phyloP scores from a whole-genome alignment of 83 land plant species.

The Larix sibirica region DNA sequence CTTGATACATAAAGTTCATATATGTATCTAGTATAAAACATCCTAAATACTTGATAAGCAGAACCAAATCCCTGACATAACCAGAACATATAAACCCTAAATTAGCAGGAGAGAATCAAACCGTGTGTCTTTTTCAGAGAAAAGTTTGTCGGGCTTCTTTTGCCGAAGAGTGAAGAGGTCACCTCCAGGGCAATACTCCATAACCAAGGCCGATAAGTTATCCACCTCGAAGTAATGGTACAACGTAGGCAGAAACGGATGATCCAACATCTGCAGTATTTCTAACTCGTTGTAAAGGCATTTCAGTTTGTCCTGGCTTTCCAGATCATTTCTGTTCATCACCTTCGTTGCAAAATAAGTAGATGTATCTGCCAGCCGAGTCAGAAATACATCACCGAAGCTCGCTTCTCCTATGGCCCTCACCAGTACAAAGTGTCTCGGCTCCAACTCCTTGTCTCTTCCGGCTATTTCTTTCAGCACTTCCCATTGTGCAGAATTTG shows the following conservation, averaged over 20 bases:
- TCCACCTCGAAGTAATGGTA: constrained; percentile 9
- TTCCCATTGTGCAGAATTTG: not conserved
- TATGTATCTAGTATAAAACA: too few species aligned
- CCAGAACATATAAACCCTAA: not conserved
- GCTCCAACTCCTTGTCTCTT: not conserved
- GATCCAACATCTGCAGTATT: constrained; percentile 18
- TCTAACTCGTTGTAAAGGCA: constrained; percentile 14
- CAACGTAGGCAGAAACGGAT: constrained; percentile 27
- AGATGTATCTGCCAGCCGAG: not conserved
- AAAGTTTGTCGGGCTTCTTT: constrained; percentile 3
- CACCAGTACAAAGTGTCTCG: not conserved
- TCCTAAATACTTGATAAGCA: too few species aligned
- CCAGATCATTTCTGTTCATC: constrained; percentile 14
- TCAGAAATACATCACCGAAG: not conserved
- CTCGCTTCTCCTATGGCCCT: not conserved
- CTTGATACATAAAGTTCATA: too few species aligned
- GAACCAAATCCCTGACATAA: not conserved
- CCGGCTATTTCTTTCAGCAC: not conserved
- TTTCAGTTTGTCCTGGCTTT: not conserved
- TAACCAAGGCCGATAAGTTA: constrained; percentile 2
- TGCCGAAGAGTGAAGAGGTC: constrained; percentile 14
- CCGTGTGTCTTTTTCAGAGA: constrained; percentile 5
- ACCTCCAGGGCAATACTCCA: constrained; percentile 26
- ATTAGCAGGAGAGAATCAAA: not conserved
- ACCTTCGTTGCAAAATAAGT: constrained; percentile 14